Evolutionary conservation across 768 basidiomycete genomes (phyloP).

Genomic region (Sarcomyxa edulis): DNA sequence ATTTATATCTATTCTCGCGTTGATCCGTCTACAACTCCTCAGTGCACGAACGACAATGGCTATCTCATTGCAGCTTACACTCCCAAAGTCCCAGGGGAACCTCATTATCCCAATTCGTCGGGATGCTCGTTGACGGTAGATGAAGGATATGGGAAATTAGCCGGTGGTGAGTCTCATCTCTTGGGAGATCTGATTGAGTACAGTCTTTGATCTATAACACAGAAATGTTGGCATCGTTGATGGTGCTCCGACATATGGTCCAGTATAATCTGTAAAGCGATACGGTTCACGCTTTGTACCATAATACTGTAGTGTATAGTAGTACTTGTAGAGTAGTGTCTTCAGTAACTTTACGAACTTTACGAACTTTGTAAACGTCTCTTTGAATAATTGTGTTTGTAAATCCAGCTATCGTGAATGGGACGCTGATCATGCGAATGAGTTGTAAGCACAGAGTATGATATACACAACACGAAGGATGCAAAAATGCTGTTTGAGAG

Average conservation of each 20-base stretch:
- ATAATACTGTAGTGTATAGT: too few species aligned
- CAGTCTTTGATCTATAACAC: slow-evolving; percentile 8
- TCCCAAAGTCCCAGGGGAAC: slow-evolving; percentile 50
- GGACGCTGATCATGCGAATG: too few species aligned
- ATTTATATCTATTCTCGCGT: not conserved
- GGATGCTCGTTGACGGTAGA: slow-evolving; percentile 62
- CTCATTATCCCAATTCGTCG: slow-evolving; percentile 47
- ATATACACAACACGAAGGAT: too few species aligned
- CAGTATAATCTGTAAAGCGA: slow-evolving; percentile 30
- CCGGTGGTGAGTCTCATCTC: slow-evolving; percentile 38
- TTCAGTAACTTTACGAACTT: too few species aligned
- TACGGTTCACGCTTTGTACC: too few species aligned
- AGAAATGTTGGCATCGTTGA: slow-evolving; percentile 59
- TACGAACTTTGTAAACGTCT: too few species aligned
- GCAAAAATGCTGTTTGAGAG: too few species aligned
- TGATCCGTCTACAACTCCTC: slow-evolving; percentile 3
- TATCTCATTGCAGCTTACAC: slow-evolving; percentile 57
- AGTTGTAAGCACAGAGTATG: too few species aligned
- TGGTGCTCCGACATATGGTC: slow-evolving; percentile 61
- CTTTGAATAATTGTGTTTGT: too few species aligned
- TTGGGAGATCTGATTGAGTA: not conserved
- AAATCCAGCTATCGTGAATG: too few species aligned
- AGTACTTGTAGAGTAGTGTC: too few species aligned
- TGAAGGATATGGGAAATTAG: slow-evolving; percentile 51
- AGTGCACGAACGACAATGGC: slow-evolving; percentile 53